Conservation (phyloP, 208 protist species). For the Crithidia fasciculata region DNA sequence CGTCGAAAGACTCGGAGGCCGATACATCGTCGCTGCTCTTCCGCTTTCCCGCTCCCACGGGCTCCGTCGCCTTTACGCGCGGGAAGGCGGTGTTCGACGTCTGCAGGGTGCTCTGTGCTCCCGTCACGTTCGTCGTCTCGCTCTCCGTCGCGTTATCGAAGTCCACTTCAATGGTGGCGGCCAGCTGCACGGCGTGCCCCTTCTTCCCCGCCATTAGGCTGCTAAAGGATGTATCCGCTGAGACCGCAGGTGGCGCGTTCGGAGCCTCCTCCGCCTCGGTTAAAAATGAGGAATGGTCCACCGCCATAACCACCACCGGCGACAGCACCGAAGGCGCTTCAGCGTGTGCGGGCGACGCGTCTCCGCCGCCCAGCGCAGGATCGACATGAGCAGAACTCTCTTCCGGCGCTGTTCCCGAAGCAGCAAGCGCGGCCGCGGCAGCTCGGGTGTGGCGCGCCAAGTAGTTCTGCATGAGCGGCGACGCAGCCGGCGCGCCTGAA, state of each 20-base stretch:
- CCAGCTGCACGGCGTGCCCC: not conserved
- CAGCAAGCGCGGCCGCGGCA: slow-evolving; percentile 1
- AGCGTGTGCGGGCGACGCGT: too few species aligned
- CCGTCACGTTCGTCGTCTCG: not conserved
- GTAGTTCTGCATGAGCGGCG: slow-evolving; percentile 15
- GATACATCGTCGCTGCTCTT: slow-evolving; percentile 10
- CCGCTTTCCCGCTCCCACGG: not conserved
- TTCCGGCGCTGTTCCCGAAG: not conserved
- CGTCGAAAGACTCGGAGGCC: not conserved
- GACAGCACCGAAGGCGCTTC: too few species aligned
- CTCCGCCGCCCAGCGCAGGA: too few species aligned
- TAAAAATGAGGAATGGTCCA: too few species aligned
- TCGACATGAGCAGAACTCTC: too few species aligned
- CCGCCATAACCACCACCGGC: too few species aligned
- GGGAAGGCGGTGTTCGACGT: not conserved
- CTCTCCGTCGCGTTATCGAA: not conserved
- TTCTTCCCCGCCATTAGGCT: not conserved
- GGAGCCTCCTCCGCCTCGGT: not conserved
- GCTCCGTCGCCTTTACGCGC: not conserved
- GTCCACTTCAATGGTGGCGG: not conserved
- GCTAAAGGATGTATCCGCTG: not conserved
- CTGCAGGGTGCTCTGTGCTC: slow-evolving; percentile 3
- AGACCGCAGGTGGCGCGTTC: not conserved
- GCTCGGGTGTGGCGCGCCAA: slow-evolving; percentile 7
- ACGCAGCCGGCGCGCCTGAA: not conserved